phyloP scores from a whole-genome alignment of 2,329 filamentous ascomycete species.

The Metarhizium brunneum region DNA sequence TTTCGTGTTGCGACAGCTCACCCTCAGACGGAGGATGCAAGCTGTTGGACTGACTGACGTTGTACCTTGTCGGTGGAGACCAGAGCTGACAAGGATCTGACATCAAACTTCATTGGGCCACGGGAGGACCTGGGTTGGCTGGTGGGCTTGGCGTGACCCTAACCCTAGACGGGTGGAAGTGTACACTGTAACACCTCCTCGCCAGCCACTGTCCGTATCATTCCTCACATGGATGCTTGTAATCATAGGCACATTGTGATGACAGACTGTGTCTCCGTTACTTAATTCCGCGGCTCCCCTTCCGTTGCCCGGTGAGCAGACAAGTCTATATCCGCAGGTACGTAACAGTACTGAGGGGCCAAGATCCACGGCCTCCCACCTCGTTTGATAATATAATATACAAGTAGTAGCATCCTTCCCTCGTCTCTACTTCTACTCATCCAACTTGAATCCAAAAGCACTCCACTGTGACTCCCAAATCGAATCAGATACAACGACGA shows the following conservation, averaged over 20 bases:
- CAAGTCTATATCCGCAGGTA: not conserved
- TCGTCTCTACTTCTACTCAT: not conserved
- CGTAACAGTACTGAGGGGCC: not conserved
- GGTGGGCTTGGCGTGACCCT: not conserved
- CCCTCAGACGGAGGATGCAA: too few relatives aligned
- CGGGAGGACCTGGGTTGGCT: not conserved
- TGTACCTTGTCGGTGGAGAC: not conserved
- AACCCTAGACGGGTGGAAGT: not conserved
- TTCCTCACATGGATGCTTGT: too few relatives aligned
- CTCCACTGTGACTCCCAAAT: not conserved
- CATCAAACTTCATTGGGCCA: too few relatives aligned
- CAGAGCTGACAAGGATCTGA: not conserved
- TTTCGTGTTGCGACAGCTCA: too few relatives aligned
- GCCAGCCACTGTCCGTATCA: too few relatives aligned
- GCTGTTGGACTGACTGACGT: not conserved
- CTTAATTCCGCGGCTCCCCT: not conserved
- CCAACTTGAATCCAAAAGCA: constrained; percentile 6
- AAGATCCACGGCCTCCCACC: not conserved
- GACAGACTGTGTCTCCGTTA: not conserved
- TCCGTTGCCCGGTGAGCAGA: not conserved
- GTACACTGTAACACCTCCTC: too few relatives aligned
- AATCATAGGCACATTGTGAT: too few relatives aligned
- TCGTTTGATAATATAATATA: not conserved
- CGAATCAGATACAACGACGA: not conserved
- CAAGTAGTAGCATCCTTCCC: not conserved